These are phyloP conservation scores for Golubevia pallescens DNA, from an alignment of 1,284 basidiomycete species.

Conservation along the genomic window DNA sequence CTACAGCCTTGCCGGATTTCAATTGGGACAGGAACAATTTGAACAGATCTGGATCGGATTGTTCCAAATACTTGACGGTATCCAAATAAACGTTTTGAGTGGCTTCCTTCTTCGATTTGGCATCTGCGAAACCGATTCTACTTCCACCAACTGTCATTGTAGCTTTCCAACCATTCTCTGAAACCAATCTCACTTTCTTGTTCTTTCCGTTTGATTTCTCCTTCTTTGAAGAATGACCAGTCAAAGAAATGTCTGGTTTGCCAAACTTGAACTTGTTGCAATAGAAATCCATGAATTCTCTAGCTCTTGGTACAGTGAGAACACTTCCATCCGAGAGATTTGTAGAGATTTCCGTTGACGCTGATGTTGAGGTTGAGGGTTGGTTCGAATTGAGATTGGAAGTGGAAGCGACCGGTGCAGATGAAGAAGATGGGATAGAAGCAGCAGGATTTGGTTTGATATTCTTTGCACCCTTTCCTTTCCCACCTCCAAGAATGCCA, in stretches of 20 bases:
- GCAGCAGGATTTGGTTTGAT: too few species aligned
- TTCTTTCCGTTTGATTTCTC: not conserved
- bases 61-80: conserved; percentile 82
- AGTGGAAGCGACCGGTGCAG: too few species aligned
- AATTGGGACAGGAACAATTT: conserved; percentile 69
- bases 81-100: conserved; percentile 82
- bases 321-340: conserved; percentile 75
- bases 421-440: too few species aligned
- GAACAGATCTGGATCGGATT: conserved; percentile 83
- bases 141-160: conserved; percentile 80
- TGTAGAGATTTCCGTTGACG: too few species aligned
- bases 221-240: not conserved
- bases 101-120: conserved; percentile 77
- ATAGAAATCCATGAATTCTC: conserved; percentile 94
- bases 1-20: conserved; percentile 69
- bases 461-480: too few species aligned
- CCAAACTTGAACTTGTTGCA: conserved; percentile 80
- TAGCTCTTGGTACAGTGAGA: conserved; percentile 77
- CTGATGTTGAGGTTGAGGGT: too few species aligned
- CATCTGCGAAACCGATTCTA: conserved; percentile 79
- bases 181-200: conserved; percentile 67
- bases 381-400: too few species aligned
- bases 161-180: conserved; percentile 73
- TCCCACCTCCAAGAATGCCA: too few species aligned
- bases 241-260: conserved; percentile 75